These are phyloP conservation scores for Candida awuae DNA, from an alignment of 805 yeast species.

Conservation along the genomic window DNA sequence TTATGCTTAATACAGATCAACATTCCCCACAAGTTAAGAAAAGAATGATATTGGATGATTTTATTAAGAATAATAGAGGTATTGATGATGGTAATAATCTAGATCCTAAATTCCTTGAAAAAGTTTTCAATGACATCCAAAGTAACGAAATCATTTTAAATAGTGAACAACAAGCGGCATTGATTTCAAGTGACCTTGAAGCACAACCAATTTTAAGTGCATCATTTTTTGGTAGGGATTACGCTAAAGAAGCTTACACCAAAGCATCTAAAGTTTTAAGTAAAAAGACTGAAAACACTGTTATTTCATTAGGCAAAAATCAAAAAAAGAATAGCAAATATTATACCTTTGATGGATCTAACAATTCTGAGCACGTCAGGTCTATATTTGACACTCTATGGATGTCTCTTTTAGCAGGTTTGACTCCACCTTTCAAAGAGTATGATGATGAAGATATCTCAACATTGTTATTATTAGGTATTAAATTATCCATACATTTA, in stretches of 20 bases:
- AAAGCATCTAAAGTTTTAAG: conserved; percentile 92
- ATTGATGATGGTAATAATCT: conserved; percentile 86
- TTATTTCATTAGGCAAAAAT: conserved; percentile 52
- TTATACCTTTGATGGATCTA: conserved; percentile 39
- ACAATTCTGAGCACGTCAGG: conserved; percentile 67
- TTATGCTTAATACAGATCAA: conserved; percentile 89
- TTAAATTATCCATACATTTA: conserved; percentile 72
- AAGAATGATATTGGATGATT: conserved; percentile 83
- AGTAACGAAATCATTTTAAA: conserved; percentile 80
- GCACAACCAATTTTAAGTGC: conserved; percentile 27
- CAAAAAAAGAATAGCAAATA: conserved; percentile 51
- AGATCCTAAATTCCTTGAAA: conserved; percentile 61
- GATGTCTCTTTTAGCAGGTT: conserved; percentile 95
- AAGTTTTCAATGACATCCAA: conserved; percentile 71
- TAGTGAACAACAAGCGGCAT: conserved; percentile 90
- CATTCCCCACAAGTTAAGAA: conserved; percentile 82
- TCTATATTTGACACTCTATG: conserved; percentile 91
- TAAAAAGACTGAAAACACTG: conserved; percentile 76
- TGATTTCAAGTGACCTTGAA: conserved; percentile 60
- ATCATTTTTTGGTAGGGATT: conserved; percentile 63
- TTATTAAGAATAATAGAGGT: conserved; percentile 79
- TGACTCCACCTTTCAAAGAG: conserved; percentile 89
- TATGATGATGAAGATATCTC: conserved; percentile 69
- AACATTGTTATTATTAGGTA: conserved; percentile 71
- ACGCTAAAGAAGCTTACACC: conserved; percentile 72